These are phyloP conservation scores for Boletus calvinii DNA, from an alignment of 1,284 basidiomycete genomes.

Conservation along the genomic window DNA sequence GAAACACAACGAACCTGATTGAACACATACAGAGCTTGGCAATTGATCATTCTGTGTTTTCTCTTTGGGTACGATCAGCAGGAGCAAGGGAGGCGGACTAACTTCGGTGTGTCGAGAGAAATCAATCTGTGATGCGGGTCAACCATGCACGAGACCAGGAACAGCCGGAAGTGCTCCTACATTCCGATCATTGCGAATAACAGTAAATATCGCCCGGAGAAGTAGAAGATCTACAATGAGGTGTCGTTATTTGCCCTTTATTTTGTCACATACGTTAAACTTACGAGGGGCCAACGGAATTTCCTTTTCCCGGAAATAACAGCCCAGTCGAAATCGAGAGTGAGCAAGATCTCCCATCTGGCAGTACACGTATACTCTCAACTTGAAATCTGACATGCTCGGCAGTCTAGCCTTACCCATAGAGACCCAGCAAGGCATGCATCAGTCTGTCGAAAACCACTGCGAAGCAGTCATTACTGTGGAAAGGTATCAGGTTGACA, in stretches of 20 bases:
- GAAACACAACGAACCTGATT: slow-evolving; percentile 30
- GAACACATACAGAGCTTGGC: slow-evolving; percentile 32
- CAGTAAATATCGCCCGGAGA: slow-evolving; percentile 32
- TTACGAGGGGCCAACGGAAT: slow-evolving; percentile 35
- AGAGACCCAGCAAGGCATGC: slow-evolving; percentile 30
- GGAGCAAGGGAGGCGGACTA: slow-evolving; percentile 2
- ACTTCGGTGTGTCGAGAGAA: slow-evolving; percentile 32
- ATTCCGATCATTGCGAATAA: slow-evolving; percentile 36
- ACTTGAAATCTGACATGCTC: neutral
- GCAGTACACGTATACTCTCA: slow-evolving; percentile 1
- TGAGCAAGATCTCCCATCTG: slow-evolving; percentile 34
- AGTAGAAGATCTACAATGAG: slow-evolving; percentile 28
- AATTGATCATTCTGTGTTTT: slow-evolving; percentile 24
- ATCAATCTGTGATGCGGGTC: slow-evolving; percentile 23
- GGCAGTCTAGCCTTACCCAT: slow-evolving; percentile 21
- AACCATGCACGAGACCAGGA: slow-evolving; percentile 1
- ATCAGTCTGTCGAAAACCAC: slow-evolving; percentile 29
- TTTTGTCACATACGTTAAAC: neutral
- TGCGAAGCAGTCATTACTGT: slow-evolving; percentile 3
- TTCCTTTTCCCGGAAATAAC: slow-evolving; percentile 31
- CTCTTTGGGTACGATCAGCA: neutral
- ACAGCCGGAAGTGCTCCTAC: slow-evolving; percentile 19
- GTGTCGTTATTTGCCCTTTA: neutral
- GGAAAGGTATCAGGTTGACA: neutral
- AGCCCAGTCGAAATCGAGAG: slow-evolving; percentile 33